Base-by-base conservation (phyloP, 345 rosid genomes). In the Erodium maritimum region DNA sequence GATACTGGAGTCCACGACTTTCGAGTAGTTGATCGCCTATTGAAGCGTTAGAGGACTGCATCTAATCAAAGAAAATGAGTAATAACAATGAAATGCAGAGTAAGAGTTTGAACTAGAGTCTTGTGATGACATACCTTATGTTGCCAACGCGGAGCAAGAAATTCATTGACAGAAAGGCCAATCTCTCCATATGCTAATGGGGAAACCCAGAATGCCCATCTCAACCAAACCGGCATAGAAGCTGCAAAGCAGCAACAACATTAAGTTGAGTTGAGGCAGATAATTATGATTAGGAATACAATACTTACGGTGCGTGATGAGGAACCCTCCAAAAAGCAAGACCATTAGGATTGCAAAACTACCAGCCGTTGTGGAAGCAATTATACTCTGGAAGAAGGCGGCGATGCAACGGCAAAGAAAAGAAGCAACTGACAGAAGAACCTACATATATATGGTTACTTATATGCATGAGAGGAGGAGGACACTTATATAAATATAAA, bases 141-240 rank as follows among this genome's bases (percentile, higher is more conserved):
- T 48, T 80, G 77, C 95, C 97, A 82, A 19, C 97, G 58, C 7
- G 90, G 85, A 62, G 95, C 82, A 37, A 74, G 85, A 65, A 90
- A 84, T 54, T 90, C 93, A 50, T 87, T 90, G 17, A 74, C 72
- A 0, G 83, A 61, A 55, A 87, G 68, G 2, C 85, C 97, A 52
- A 85, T 85, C 65, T 79, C 85, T 4, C 80, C 93, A 62, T 87
- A 90, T 19, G 86, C 57, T 17, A 81, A 1, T 45, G 97, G 97
- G 33, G 75, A 75, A 29, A 82, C 62, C 97, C 97, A 86, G 52
- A 85, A 90, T 4, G 75, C 83, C 97, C 97, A 87, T 21, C 63
- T 70, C 69, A 87, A 60, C 95, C 95, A 87, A 33, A 17, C 66
- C 19, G 95, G 90, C 88, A 87, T 82, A 7, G 74, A 65, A 19